Evolutionary conservation across 1,139 yeast species (phyloP), one percentile per base, ranked within the genome.

Genomic region (Meyerozyma sp.): DNA sequence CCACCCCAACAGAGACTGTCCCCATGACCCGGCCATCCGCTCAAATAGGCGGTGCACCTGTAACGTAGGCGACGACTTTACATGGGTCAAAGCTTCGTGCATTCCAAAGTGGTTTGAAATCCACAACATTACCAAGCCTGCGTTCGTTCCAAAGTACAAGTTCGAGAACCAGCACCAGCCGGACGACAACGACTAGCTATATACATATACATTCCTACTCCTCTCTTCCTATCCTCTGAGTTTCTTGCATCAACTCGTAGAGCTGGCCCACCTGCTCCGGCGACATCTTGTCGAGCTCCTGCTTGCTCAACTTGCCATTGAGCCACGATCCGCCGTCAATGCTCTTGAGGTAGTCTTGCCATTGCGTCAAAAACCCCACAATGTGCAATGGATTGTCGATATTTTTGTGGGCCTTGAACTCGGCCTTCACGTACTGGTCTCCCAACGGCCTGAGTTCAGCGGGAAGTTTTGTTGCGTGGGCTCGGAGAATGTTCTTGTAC

Each of bases 351-450:
- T 93, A 93, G 54, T 88, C 91, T 59, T 93, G 98, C 98, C 98
- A 93, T 51, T 89, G 84, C 1, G 95, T 81, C 49, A 93, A 73
- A 56, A 93, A 93, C 10, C 97, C 98, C 8, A 94, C 91, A 30
- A 93, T 89, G 58, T 91, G 96, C 32, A 90, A 72, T 1, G 98
- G 98, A 61, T 93, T 90, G 53, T 90, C 96, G 11, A 84, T 76
- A 41, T 70, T 65, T 49, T 81, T 79, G 65, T 94, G 98, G n/a
- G 93, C 84, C 52, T 81, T 81, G 69, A 93, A 93, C 64, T 93
- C 98, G 25, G 84, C 79, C 58, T 83, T 87, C 44, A 93, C 96
- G 62, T 93, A 93, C 52, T 81, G 77, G 61, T 93, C 97, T 5
- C 98, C 98, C 30, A 93, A 73, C 39, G 81, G 74, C 45, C 95